phyloP scores from a whole-genome alignment of 805 yeast genomes.

The Danielozyma ontarioensis region DNA sequence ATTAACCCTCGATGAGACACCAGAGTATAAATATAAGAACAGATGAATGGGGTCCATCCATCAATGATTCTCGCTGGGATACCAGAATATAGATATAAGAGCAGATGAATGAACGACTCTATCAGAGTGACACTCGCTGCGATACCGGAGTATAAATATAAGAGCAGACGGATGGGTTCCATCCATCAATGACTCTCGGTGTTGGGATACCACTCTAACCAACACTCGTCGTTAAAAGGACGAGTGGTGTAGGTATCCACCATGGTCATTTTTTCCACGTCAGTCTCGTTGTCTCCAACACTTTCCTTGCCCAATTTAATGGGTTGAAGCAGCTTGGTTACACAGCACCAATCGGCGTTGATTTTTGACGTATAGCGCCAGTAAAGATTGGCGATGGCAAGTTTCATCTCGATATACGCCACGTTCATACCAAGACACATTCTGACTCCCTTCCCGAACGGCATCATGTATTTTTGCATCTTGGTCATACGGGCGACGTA shows the following conservation, averaged over 20 bases:
- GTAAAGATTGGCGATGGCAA: slow-evolving; percentile 49
- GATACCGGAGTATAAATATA: too few species aligned
- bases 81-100: too few species aligned
- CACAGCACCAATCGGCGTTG: slow-evolving; percentile 40
- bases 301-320: slow-evolving; percentile 12
- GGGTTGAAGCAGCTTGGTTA: slow-evolving; percentile 12
- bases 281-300: slow-evolving; percentile 21
- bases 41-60: too few species aligned
- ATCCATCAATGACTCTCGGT: too few species aligned
- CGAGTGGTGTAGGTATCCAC: slow-evolving; percentile 52
- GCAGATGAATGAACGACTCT: too few species aligned
- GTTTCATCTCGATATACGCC: slow-evolving; percentile 62
- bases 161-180: too few species aligned
- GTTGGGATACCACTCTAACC: slow-evolving; percentile 37
- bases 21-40: too few species aligned
- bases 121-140: too few species aligned
- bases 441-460: slow-evolving; percentile 68
- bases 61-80: too few species aligned
- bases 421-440: slow-evolving; percentile 73
- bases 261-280: slow-evolving; percentile 50
- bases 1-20: too few species aligned
- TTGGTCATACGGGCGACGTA: slow-evolving; percentile 30
- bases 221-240: slow-evolving; percentile 48
- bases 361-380: slow-evolving; percentile 40
- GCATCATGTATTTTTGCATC: slow-evolving; percentile 54